phyloP scores from a whole-genome alignment of 2,329 filamentous ascomycete genomes.

The Fusarium papillatum region DNA sequence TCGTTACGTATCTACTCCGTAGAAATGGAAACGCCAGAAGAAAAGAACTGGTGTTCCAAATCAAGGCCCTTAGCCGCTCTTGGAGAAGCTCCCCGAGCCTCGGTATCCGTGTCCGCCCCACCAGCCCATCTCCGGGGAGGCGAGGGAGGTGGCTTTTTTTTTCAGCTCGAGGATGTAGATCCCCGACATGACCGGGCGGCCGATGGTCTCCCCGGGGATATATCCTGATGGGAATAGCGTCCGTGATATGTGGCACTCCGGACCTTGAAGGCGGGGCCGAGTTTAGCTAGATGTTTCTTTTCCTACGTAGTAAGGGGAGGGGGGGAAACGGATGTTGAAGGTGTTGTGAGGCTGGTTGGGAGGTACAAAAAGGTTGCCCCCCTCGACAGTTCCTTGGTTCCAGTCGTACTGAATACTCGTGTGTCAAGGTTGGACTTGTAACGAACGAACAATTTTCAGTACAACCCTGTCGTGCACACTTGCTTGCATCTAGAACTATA shows the following conservation, averaged over 20 bases:
- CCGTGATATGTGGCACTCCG: slow-evolving; percentile 27
- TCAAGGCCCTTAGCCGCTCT: slow-evolving; percentile 1
- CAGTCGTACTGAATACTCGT: background rate
- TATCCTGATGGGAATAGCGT: slow-evolving; percentile 44
- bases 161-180: slow-evolving; percentile 18
- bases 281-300: background rate
- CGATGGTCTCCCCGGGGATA: slow-evolving; percentile 34
- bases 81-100: slow-evolving; percentile 18
- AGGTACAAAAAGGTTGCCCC: slow-evolving; percentile 1
- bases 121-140: background rate
- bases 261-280: background rate
- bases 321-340: background rate
- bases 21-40: background rate
- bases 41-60: background rate
- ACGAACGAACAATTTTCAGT: background rate
- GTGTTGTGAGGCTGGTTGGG: background rate
- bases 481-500: background rate
- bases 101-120: slow-evolving; percentile 18
- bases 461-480: background rate
- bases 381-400: background rate
- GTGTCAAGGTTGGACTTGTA: slow-evolving; percentile 1
- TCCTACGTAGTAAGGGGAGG: background rate
- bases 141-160: background rate
- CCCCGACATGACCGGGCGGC: slow-evolving; percentile 34
- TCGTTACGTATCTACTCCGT: background rate